Evolutionary conservation across 495 filamentous ascomycete species (phyloP).

Genomic region (Barbatosphaeria neglecta): DNA sequence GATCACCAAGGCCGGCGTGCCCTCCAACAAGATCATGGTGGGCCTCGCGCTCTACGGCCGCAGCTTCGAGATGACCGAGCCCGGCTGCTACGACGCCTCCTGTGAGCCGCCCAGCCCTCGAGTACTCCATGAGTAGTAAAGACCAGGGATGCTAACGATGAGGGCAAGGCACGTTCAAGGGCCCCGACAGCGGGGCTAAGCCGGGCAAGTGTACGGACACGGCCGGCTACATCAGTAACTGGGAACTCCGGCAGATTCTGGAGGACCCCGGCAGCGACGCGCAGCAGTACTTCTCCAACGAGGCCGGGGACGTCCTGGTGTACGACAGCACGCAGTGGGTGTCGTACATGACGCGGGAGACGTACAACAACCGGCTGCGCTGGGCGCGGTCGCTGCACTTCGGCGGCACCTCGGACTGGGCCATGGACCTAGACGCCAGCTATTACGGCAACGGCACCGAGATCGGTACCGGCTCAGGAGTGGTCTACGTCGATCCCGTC

Average conservation of each 20-base stretch:
- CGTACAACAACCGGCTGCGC: slow-evolving; percentile 2
- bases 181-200: background rate
- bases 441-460: background rate
- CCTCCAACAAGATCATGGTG: slow-evolving; percentile 19
- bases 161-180: background rate
- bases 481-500: background rate
- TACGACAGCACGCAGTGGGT: slow-evolving; percentile 29
- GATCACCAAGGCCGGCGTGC: slow-evolving; percentile 36
- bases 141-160: no score
- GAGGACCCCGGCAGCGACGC: background rate
- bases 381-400: slow-evolving; percentile 4
- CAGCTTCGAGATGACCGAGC: slow-evolving; percentile 11
- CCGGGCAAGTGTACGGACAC: background rate
- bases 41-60: slow-evolving; percentile 22
- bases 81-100: no score
- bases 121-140: no score
- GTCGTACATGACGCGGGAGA: slow-evolving; percentile 21
- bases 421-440: slow-evolving; percentile 16
- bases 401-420: slow-evolving; percentile 16
- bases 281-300: no score
- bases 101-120: no score
- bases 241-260: background rate
- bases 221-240: background rate
- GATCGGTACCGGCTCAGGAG: background rate
- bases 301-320: no score